Evolutionary conservation across 2,329 filamentous ascomycete species (phyloP), one percentile per base, ranked within the genome.

Genomic region (Grosmannia clavigera): DNA sequence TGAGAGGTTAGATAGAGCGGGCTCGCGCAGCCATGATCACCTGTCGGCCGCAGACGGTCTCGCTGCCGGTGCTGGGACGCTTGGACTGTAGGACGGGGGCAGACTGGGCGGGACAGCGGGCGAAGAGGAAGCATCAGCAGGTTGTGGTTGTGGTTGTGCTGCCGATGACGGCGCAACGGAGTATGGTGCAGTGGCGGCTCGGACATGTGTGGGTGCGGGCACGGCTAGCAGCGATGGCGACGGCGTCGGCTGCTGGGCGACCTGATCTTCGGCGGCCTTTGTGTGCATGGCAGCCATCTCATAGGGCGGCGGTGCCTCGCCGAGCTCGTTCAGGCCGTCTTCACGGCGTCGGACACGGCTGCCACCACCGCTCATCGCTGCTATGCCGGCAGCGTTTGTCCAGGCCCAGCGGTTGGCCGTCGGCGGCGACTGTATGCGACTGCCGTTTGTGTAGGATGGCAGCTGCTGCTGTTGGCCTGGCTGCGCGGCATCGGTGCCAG

Each of bases 221-320:
- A n/a, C 19, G 7, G 43, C 6, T 5, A 46, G 19, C 43, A 46
- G 43, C 16, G 19, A 9, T 19, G 43, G 6, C 16, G 43, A 3
- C 19, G 43, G 16, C 14, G 38, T 1, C n/a, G 43, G 33, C 46
- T 50, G 46, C 22, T 29, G 25, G 22, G 38, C 25, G 25, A 12
- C 10, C 12, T 29, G 9, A 3, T 52, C 50, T 27, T 51, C 48
- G 10, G n/a, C 22, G 6, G 50, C 27, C 25, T 52, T 52, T 3
- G 25, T 14, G 27, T 31, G 50, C 27, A 52, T 27, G 50, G 50
- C 27, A 9, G 50, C 52, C 29, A 31, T 27, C 5, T 63, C 63
- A 59, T 68, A 68, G 5, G 67, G 66, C 58, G 67, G 67, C 48
- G 67, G 67, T 10, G 67, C 65, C 61, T 67, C 66, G 46, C 67